phyloP scores from a whole-genome alignment of 192 early-diverging fungal species.

The Helicostylum pulchrum region DNA sequence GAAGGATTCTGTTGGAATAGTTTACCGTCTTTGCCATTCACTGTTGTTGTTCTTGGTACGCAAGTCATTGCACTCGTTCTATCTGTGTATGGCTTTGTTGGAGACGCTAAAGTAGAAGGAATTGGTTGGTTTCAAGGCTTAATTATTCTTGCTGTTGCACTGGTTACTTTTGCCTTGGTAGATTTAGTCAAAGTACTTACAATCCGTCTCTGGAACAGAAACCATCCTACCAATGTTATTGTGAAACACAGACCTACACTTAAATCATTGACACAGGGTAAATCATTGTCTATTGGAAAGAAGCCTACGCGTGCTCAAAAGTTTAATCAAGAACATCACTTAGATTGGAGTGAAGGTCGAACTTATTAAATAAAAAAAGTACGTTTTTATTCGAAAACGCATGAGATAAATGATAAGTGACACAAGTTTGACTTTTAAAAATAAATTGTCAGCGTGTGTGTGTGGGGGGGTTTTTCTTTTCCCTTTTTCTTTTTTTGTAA shows the following conservation, averaged over 20 bases:
- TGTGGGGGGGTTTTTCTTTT: not conserved
- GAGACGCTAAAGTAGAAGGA: conserved; percentile 26
- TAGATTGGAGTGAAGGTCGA: not conserved
- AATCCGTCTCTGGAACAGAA: conserved; percentile 11
- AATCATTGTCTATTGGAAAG: not conserved
- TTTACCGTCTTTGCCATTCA: conserved; percentile 54
- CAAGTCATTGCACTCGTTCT: conserved; percentile 66
- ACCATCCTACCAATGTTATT: not conserved
- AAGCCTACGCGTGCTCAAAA: conserved; percentile 10
- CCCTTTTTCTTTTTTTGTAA: not conserved
- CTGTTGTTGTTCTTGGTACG: conserved; percentile 58
- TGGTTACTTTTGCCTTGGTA: conserved; percentile 55
- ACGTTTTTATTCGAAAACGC: too few species aligned
- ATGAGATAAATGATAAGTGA: too few species aligned
- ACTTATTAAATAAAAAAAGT: too few species aligned
- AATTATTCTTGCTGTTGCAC: conserved; percentile 51
- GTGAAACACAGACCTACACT: not conserved
- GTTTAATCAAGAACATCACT: conserved; percentile 7
- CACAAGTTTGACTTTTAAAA: too few species aligned
- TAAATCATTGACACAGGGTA: not conserved
- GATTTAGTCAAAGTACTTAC: conserved; percentile 62
- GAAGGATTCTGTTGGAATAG: conserved; percentile 63
- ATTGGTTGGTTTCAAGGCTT: conserved; percentile 51
- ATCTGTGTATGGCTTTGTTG: conserved; percentile 47
- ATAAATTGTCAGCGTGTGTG: too few species aligned